Conservation (phyloP, 768 basidiomycete genomes). For the Ramaria rubella region DNA sequence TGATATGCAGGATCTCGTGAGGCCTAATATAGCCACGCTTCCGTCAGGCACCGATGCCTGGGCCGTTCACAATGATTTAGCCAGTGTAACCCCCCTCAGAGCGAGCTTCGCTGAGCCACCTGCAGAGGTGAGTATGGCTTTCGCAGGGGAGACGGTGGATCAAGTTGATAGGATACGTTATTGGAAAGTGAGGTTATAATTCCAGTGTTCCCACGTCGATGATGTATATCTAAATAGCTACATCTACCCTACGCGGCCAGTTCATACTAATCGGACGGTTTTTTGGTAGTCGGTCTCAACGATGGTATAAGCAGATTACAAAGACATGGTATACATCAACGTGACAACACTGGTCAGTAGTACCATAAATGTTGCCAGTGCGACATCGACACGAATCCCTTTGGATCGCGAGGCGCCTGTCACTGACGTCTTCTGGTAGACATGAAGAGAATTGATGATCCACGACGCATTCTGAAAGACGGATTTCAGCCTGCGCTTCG, state of each 20-base stretch:
- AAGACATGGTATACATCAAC: background rate
- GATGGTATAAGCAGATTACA: background rate
- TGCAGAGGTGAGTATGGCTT: constrained; percentile 13
- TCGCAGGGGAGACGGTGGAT: constrained; percentile 8
- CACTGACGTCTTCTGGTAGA: constrained; percentile 56
- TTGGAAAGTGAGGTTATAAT: constrained; percentile 50
- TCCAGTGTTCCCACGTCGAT: background rate
- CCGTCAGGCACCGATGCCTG: constrained; percentile 78
- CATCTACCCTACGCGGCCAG: background rate
- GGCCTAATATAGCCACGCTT: constrained; percentile 48
- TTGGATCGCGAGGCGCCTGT: constrained; percentile 21
- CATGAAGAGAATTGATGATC: constrained; percentile 73
- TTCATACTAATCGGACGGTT: background rate
- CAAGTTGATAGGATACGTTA: constrained; percentile 35
- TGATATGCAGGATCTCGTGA: constrained; percentile 62
- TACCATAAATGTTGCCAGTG: background rate
- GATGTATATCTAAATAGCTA: constrained; percentile 3
- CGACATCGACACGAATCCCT: background rate
- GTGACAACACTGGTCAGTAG: background rate
- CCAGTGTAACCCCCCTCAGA: constrained; percentile 71
- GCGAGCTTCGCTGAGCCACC: constrained; percentile 67
- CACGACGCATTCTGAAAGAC: constrained; percentile 63
- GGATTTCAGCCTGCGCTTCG: constrained; percentile 4
- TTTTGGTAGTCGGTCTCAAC: background rate
- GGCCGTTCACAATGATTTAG: constrained; percentile 65